These are phyloP conservation scores for Phytophthora parvispora DNA, from an alignment of 352 stramenopile species.

Conservation along the genomic window DNA sequence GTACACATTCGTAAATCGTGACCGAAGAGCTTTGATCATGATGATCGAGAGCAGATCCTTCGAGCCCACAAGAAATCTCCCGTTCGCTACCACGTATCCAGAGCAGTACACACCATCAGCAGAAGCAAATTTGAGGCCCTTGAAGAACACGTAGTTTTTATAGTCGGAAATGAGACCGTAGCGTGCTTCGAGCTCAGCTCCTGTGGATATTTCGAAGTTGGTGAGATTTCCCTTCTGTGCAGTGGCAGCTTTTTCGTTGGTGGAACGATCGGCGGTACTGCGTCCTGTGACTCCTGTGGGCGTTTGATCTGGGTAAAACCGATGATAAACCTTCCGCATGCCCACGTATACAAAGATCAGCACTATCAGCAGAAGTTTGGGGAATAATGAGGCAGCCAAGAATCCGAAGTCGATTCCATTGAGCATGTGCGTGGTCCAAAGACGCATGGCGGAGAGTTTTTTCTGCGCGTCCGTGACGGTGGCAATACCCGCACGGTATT, in stretches of 20 bases:
- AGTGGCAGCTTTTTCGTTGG: slow-evolving; percentile 24
- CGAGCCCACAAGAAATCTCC: slow-evolving; percentile 43
- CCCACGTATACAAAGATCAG: slow-evolving; percentile 23
- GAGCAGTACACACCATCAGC: slow-evolving; percentile 51
- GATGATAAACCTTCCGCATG: slow-evolving; percentile 27
- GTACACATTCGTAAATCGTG: slow-evolving; percentile 52
- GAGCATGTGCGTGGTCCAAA: slow-evolving; percentile 35
- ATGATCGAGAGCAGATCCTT: slow-evolving; percentile 45
- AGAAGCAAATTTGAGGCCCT: slow-evolving; percentile 47
- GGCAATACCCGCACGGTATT: slow-evolving; percentile 29
- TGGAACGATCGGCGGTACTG: slow-evolving; percentile 18
- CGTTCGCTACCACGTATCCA: slow-evolving; percentile 50
- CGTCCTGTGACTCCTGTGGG: slow-evolving; percentile 4
- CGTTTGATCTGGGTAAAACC: slow-evolving; percentile 18
- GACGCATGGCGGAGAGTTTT: slow-evolving; percentile 19
- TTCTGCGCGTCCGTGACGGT: slow-evolving; percentile 21
- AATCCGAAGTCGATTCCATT: slow-evolving; percentile 30
- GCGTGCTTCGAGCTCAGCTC: slow-evolving; percentile 30
- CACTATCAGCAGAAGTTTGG: slow-evolving; percentile 18
- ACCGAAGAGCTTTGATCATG: slow-evolving; percentile 43
- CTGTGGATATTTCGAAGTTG: slow-evolving; percentile 37
- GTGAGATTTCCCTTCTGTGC: slow-evolving; percentile 35
- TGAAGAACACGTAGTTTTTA: slow-evolving; percentile 47
- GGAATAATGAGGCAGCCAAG: slow-evolving; percentile 16
- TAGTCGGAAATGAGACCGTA: slow-evolving; percentile 43